Evolutionary conservation across 306 rosid genomes (phyloP).

Genomic region (Cucumis melo): DNA sequence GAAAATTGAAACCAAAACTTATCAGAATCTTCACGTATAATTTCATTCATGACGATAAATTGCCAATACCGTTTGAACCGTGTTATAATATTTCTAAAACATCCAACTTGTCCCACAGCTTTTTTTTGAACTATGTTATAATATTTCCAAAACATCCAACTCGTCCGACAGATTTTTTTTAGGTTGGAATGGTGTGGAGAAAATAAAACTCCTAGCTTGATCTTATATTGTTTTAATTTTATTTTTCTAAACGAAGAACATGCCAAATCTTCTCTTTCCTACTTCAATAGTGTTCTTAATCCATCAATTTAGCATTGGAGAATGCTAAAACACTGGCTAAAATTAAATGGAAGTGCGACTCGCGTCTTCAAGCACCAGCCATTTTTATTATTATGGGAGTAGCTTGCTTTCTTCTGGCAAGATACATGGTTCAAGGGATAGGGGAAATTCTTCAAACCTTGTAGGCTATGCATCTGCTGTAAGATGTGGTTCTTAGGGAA

Average conservation of each 20-base stretch:
- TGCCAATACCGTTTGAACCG: neutral
- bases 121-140: neutral
- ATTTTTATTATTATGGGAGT: neutral
- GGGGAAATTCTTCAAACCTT: neutral
- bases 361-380: neutral
- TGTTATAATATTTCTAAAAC: neutral
- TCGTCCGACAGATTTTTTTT: neutral
- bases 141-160: neutral
- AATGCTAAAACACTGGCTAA: neutral
- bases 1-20: neutral
- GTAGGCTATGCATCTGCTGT: neutral
- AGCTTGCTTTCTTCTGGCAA: neutral
- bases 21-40: neutral
- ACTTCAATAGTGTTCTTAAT: neutral
- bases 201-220: neutral
- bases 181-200: neutral
- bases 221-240: neutral
- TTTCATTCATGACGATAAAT: neutral
- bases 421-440: neutral
- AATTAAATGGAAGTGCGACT: neutral
- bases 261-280: neutral
- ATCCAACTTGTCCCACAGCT: too few species aligned
- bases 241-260: neutral
- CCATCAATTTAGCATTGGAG: neutral
- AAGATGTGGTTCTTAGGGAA: neutral